Evolutionary conservation across 2,329 filamentous ascomycete species (phyloP), one percentile per base, ranked within the genome.

Genomic region (Westerdykella ornata): DNA sequence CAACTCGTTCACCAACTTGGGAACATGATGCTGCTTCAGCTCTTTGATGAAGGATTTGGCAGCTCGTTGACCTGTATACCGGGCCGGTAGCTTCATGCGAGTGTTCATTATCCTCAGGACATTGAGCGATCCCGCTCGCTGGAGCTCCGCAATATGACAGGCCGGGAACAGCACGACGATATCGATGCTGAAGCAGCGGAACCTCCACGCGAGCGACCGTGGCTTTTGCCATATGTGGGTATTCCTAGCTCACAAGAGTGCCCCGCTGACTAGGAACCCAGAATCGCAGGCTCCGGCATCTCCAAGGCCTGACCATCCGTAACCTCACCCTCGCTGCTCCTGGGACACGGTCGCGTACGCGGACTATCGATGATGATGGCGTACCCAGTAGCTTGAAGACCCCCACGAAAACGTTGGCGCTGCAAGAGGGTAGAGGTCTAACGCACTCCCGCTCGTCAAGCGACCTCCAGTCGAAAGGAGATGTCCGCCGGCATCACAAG

Each of bases 261-360:
- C 18, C 37, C 34, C 13, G 34, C 44, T 48, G 22, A 48, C 35
- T 29, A 41, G 28, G 22, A 16, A 17, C 13, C 16, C 53, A 92
- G 75, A 96, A 95, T 65, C 85, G 88, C 63, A 88, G 84, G 64
- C 74, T 97, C 39, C 82, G 90, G 41, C 89, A 96, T 71, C 76
- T 96, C 4, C 82, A 86, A 56, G 88, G 87, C 52, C 80, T 97
- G 53, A 90, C 85, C 42, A 71, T 96, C 38, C 86, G 90, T 43
- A 96, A 96, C 65, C 73, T 96, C 33, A 81, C 80, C 47, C 81
- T 95, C n/a, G 51, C 51, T 72, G 72, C 17, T 72, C 71, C 48
- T 70, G 72, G 44, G 70, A 69, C 56, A 70, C 57, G 75, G 45
- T 49, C 62, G 29, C 73, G 73, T 39, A 70, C 72, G 12, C 77